Percentiles rank a stretch among this genome's conserved stretches.
Conservation (phyloP, 441 rosid genomes). For the Gossypium gossypioides region DNA sequence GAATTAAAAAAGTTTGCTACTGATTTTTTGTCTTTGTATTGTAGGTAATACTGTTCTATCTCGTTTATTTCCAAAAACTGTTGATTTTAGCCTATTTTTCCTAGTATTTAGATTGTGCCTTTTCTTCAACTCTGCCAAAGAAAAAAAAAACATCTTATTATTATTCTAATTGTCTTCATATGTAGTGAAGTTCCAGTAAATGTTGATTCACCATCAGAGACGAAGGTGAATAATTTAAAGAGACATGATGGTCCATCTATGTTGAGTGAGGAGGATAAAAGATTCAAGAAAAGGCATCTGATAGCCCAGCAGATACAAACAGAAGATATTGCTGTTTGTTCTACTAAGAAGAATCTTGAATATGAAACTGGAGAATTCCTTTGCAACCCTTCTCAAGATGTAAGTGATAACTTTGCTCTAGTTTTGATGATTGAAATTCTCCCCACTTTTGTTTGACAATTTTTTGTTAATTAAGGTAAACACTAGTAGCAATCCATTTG, state of each 20-base stretch:
- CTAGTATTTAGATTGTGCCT: background rate
- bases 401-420: constrained; percentile 21
- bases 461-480: constrained; percentile 26
- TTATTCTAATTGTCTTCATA: constrained; percentile 9
- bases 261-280: constrained; percentile 30
- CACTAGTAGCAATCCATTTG: constrained; percentile 19
- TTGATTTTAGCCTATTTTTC: background rate
- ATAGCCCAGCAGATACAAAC: constrained; percentile 22
- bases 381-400: constrained; percentile 30
- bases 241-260: constrained; percentile 37
- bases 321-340: constrained; percentile 23
- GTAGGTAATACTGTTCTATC: constrained; percentile 45
- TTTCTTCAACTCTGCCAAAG: background rate
- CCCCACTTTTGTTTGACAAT: constrained; percentile 5
- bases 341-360: constrained; percentile 31
- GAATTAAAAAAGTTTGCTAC: constrained; percentile 64
- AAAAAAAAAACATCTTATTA: background rate
- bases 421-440: constrained; percentile 2
- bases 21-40: constrained; percentile 77
- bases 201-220: constrained; percentile 36
- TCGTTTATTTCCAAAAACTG: constrained; percentile 3
- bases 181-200: constrained; percentile 58
- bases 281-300: constrained; percentile 44
- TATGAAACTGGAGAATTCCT: constrained; percentile 26
- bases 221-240: constrained; percentile 36